phyloP scores from a whole-genome alignment of 768 basidiomycete species.

The Trametes punicea region DNA sequence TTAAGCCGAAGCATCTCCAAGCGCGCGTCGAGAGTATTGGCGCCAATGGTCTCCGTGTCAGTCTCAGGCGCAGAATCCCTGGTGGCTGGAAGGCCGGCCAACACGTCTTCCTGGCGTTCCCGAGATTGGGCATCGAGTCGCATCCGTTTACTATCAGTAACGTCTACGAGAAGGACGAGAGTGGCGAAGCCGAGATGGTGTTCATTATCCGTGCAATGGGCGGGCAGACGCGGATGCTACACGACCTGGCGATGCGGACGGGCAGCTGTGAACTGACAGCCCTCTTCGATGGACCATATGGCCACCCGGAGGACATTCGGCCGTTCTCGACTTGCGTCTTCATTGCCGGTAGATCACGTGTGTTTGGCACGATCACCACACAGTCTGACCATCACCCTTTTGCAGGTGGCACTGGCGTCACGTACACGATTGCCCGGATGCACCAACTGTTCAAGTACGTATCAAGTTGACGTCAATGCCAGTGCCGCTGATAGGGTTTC shows the following conservation, averaged over 20 bases:
- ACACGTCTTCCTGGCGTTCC: conserved; percentile 46
- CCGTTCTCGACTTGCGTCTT: conserved; percentile 36
- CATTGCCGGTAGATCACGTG: conserved; percentile 33
- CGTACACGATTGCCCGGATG: conserved; percentile 34
- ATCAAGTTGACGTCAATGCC: neutral
- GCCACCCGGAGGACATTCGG: conserved; percentile 31
- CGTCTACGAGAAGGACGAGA: conserved; percentile 33
- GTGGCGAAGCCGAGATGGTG: conserved; percentile 38
- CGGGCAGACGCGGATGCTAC: conserved; percentile 44
- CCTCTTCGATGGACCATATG: conserved; percentile 42
- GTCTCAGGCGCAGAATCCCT: conserved; percentile 36
- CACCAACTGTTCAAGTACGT: conserved; percentile 32
- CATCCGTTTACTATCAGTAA: conserved; percentile 51
- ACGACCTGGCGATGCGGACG: conserved; percentile 13
- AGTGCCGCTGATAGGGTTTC: too few relatives aligned
- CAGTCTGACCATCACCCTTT: neutral
- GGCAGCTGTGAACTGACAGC: conserved; percentile 29
- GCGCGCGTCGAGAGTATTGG: conserved; percentile 41
- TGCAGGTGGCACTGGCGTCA: conserved; percentile 33
- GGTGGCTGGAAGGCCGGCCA: conserved; percentile 49
- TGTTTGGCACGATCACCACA: too few relatives aligned
- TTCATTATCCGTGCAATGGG: conserved; percentile 50
- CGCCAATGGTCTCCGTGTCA: conserved; percentile 43
- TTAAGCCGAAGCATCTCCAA: conserved; percentile 30
- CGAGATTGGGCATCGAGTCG: conserved; percentile 43